Conservation (phyloP, 768 basidiomycete species). For the Leccinellum albellum region DNA sequence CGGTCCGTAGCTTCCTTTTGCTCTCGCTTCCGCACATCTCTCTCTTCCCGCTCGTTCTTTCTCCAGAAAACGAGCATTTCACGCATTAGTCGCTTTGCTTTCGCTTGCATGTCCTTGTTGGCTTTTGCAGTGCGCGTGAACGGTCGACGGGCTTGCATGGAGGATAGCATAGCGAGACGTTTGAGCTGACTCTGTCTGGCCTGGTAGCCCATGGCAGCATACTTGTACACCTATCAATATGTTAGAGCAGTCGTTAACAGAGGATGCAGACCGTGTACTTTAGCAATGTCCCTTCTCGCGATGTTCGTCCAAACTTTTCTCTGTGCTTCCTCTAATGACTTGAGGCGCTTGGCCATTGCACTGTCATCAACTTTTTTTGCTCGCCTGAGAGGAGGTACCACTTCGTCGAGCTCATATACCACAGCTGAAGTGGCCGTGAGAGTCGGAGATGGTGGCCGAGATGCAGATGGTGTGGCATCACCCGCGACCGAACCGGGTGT, state of each 20-base stretch:
- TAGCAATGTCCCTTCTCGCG: conserved; percentile 77
- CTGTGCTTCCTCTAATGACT: conserved; percentile 78
- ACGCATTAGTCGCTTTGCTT: conserved; percentile 84
- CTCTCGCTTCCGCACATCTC: conserved; percentile 87
- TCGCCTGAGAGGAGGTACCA: conserved; percentile 64
- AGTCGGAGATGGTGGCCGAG: conserved; percentile 67
- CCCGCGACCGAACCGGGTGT: conserved; percentile 49
- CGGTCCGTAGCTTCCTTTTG: conserved; percentile 92
- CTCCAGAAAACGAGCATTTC: conserved; percentile 98
- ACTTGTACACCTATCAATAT: conserved; percentile 67
- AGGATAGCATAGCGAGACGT: conserved; percentile 70
- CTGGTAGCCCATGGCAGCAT: conserved; percentile 62
- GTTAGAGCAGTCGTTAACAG: conserved; percentile 4
- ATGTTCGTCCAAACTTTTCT: conserved; percentile 89
- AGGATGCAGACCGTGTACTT: conserved; percentile 40
- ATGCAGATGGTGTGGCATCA: conserved; percentile 68
- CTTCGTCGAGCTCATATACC: conserved; percentile 70
- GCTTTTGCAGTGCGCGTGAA: conserved; percentile 72
- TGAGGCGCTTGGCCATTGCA: conserved; percentile 70
- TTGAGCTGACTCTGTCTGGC: conserved; percentile 67
- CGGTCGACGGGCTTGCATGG: conserved; percentile 75
- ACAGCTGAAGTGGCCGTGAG: conserved; percentile 50
- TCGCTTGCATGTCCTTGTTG: conserved; percentile 78
- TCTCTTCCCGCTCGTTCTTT: conserved; percentile 95
- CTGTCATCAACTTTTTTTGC: conserved; percentile 75